A percentile compares a stretch with the other conserved stretches of the same genome.
These are phyloP conservation scores for Triangularia verruculosa DNA, from an alignment of 2,329 filamentous ascomycete genomes.

Conservation along the genomic window DNA sequence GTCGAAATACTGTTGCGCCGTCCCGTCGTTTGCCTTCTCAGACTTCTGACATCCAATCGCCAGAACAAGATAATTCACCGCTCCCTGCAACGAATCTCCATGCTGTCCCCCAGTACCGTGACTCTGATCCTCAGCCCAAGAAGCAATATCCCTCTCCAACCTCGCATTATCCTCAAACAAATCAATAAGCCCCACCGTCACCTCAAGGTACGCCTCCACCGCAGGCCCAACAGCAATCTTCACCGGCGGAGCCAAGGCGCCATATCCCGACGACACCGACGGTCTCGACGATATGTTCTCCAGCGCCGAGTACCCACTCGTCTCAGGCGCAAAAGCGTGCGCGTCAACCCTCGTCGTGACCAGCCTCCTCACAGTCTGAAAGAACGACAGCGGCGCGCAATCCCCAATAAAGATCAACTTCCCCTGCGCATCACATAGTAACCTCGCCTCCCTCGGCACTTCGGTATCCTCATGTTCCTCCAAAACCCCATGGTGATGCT, in stretches of 20 bases:
- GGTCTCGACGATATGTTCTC: constrained; percentile 39
- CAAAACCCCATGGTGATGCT: neutral
- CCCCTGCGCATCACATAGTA: constrained; percentile 51
- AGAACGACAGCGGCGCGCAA: constrained; percentile 54
- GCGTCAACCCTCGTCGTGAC: constrained; percentile 48
- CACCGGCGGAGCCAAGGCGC: constrained; percentile 30
- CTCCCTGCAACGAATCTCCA: constrained; percentile 28
- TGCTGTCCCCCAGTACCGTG: constrained; percentile 37
- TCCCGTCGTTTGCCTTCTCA: constrained; percentile 35
- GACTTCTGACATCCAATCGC: constrained; percentile 47
- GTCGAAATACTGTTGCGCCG: constrained; percentile 47
- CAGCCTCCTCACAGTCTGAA: constrained; percentile 52
- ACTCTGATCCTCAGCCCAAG: constrained; percentile 40
- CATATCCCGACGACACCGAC: neutral
- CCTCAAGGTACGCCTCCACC: constrained; percentile 38
- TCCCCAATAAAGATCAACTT: constrained; percentile 56
- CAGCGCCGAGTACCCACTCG: constrained; percentile 48
- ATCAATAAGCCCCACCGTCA: constrained; percentile 47
- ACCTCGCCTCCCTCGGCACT: constrained; percentile 51
- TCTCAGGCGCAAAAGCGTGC: constrained; percentile 50
- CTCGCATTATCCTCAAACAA: constrained; percentile 42
- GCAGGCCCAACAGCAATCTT: constrained; percentile 29
- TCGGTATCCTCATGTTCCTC: constrained; percentile 47
- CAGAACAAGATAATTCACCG: constrained; percentile 49
- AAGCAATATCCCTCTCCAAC: constrained; percentile 39